These are phyloP conservation scores for Amanita rimosa DNA, from an alignment of 768 basidiomycete species.

Conservation along the genomic window DNA sequence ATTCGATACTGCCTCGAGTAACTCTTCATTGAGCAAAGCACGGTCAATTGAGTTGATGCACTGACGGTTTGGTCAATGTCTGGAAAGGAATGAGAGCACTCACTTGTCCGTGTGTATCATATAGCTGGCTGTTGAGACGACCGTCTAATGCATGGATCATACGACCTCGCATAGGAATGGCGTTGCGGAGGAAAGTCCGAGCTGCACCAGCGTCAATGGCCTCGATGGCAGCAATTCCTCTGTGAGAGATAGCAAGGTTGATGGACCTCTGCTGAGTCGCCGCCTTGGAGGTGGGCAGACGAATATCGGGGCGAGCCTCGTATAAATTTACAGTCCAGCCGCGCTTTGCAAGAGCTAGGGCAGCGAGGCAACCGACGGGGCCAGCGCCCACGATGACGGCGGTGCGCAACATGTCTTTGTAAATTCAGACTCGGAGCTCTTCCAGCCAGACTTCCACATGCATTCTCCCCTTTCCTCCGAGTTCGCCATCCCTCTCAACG, in stretches of 20 bases:
- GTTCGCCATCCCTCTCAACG: slow-evolving; percentile 48
- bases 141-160: slow-evolving; percentile 84
- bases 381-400: slow-evolving; percentile 80
- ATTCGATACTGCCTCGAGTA: slow-evolving; percentile 67
- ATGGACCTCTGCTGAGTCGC: slow-evolving; percentile 76
- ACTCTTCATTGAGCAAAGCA: slow-evolving; percentile 71
- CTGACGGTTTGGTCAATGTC: slow-evolving; percentile 28
- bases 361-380: slow-evolving; percentile 89
- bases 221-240: slow-evolving; percentile 82
- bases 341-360: slow-evolving; percentile 72
- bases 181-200: slow-evolving; percentile 58
- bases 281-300: slow-evolving; percentile 57
- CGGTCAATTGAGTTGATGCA: slow-evolving; percentile 93
- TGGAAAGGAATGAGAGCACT: slow-evolving; percentile 16
- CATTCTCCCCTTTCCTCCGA: slow-evolving; percentile 13
- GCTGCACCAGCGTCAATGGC: slow-evolving; percentile 66
- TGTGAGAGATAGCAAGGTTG: slow-evolving; percentile 90
- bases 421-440: no score
- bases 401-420: slow-evolving; percentile 21
- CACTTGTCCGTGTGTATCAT: slow-evolving; percentile 85
- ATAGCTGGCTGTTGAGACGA: slow-evolving; percentile 69
- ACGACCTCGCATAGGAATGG: slow-evolving; percentile 90
- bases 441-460: not conserved
- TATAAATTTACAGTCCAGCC: slow-evolving; percentile 80
- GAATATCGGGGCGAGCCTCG: slow-evolving; percentile 70